Base-by-base conservation (phyloP, 2,329 filamentous ascomycete species). In the Ophiostoma angusticollis region DNA sequence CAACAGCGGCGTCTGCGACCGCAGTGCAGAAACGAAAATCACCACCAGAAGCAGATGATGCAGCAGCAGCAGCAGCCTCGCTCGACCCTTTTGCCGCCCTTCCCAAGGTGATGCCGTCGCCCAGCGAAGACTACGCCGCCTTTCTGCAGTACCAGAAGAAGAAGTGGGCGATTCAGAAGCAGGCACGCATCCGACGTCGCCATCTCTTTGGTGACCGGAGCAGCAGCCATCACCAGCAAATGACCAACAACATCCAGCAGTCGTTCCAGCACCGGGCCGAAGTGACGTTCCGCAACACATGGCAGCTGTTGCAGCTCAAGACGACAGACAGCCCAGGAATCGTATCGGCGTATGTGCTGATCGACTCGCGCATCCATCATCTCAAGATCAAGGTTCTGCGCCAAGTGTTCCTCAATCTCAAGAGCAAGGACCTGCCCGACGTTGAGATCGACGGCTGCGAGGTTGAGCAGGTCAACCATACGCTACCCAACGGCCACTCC, bases 131-230 rank as follows among this genome's bases (percentile, higher is more conserved):
- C 58, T 99, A 99, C 50, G 65, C 75, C 14, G 84, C 75, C 0
- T 98, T 93, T 66, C 58, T 99, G 38, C 72, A 81, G 53, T 96
- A 96, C 53, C 91, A 98, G 56, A 99, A 99, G 60, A 77, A 87
- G 62, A 98, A 98, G 60, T 99, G 91, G 91, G 95, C 89, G 63
- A 80, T 96, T 27, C 91, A 99, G 56, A 93, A 86, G 54, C 82
- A 93, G 56, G 86, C 89, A 24, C 77, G 91, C 17, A 70, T 80
- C 44, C 78, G 89, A 31, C 73, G 93, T 47, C 75, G 89, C 35
- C 91, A 98, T 56, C 67, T 98, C 1, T 98, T 98, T 52, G 91
- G 91, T 43, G 89, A 98, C 52, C 79, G 81, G 5, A 71, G 31
- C 16, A 27, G 13, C n/a, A n/a, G n/a, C n/a, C n/a, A n/a, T n/a